A percentile compares a stretch with the other conserved stretches of the same genome.
These are phyloP conservation scores for Hanseniaspora nectarophila DNA, from an alignment of 805 yeast species.

Conservation along the genomic window DNA sequence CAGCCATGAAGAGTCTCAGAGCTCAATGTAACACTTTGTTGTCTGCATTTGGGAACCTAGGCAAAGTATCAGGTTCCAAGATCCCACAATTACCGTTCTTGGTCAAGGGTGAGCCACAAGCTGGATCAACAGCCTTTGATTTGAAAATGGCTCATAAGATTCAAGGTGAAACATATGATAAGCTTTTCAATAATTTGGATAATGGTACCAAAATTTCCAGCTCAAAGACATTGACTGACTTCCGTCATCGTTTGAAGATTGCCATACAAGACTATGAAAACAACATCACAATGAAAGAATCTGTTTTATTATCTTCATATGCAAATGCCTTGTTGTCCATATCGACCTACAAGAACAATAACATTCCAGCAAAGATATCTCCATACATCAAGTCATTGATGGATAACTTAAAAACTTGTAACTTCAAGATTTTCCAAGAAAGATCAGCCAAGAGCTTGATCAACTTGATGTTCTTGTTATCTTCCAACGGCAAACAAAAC, in stretches of 20 bases:
- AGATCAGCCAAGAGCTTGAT: constrained; percentile 63
- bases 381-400: constrained; percentile 79
- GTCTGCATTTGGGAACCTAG: constrained; percentile 63
- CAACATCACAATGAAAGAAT: constrained; percentile 39
- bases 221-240: constrained; percentile 63
- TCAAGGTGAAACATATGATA: constrained; percentile 51
- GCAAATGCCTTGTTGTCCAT: constrained; percentile 55
- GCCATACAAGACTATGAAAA: constrained; percentile 60
- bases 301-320: constrained; percentile 56
- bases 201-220: constrained; percentile 62
- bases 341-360: not conserved
- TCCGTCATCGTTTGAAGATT: constrained; percentile 50
- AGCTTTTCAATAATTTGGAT: constrained; percentile 48
- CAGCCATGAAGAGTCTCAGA: constrained; percentile 71
- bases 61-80: constrained; percentile 56
- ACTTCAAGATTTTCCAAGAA: constrained; percentile 49
- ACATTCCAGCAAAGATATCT: constrained; percentile 72
- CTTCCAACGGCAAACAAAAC: constrained; percentile 44
- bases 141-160: constrained; percentile 65
- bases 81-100: constrained; percentile 76
- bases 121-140: constrained; percentile 88
- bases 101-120: constrained; percentile 87
- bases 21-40: constrained; percentile 77
- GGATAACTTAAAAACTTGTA: constrained; percentile 82
- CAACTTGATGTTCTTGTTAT: constrained; percentile 48